Percentiles rank a stretch among this genome's conserved stretches.
Evolutionary conservation across 169 alveolate genomes (phyloP).

Genomic region (Condylostoma magnum): DNA sequence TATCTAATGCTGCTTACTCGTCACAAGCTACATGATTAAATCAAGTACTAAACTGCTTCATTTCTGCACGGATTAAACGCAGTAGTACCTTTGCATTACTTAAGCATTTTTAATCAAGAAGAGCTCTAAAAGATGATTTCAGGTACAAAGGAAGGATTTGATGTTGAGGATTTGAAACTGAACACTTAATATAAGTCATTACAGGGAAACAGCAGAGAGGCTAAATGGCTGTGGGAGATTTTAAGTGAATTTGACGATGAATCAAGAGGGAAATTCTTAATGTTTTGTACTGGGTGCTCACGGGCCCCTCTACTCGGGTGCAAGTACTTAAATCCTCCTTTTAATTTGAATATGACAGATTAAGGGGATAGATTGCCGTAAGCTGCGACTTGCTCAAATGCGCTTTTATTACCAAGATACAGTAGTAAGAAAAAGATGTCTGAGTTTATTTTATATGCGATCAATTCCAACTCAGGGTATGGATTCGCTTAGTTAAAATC

Average conservation of each 20-base stretch:
- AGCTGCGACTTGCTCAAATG: constrained; percentile 79
- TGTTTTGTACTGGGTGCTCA: constrained; percentile 75
- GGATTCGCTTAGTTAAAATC: too few relatives aligned
- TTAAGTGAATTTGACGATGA: constrained; percentile 57
- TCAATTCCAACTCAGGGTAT: constrained; percentile 72
- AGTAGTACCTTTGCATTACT: constrained; percentile 39
- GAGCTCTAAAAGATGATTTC: constrained; percentile 75
- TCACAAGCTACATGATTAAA: constrained; percentile 64
- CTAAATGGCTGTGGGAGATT: constrained; percentile 70
- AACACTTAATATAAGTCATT: constrained; percentile 73
- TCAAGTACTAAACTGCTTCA: constrained; percentile 46
- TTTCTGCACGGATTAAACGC: constrained; percentile 58
- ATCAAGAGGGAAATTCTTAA: constrained; percentile 51
- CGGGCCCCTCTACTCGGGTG: constrained; percentile 80
- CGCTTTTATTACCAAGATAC: constrained; percentile 71
- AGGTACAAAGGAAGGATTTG: constrained; percentile 61
- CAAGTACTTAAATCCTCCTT: constrained; percentile 54
- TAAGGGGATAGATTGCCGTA: constrained; percentile 59
- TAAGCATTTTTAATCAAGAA: constrained; percentile 58
- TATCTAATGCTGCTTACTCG: constrained; percentile 68
- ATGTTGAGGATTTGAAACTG: constrained; percentile 60
- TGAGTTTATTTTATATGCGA: constrained; percentile 56
- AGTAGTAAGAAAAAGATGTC: constrained; percentile 41
- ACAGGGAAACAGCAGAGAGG: constrained; percentile 27
- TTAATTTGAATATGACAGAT: constrained; percentile 40